Evolutionary conservation across 179 eudicot species (phyloP), one percentile per base, ranked within the genome.

Genomic region (Kewa caespitosa): DNA sequence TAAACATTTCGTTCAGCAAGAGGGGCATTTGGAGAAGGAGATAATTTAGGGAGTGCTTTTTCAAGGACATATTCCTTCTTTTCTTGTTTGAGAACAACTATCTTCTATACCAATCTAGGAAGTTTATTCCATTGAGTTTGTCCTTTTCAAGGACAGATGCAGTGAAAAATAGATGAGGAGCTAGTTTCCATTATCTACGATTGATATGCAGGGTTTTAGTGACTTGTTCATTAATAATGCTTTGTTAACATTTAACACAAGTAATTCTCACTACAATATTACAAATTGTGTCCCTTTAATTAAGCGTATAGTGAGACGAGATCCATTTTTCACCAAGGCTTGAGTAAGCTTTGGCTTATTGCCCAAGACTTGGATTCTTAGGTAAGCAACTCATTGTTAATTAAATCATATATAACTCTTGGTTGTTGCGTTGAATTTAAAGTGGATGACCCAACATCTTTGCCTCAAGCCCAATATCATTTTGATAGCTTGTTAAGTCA

Each of bases 51-150:
- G 20, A 46, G 8, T 17, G 54, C 13, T 7, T 7, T 46, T 46
- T 46, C 20, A 46, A 7, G 20, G 4, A 46, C 54, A 46, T 23
- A 46, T 46, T n/a, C 30, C 62, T 57, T 57, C 32, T 28, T 57
- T 28, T 57, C 62, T n/a, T 57, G 62, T 20, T 28, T 57, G 30
- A 57, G 62, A n/a, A 57, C 62, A 57, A 57, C 27, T 57, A 11
- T 57, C 62, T 57, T 57, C 62, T 57, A 13, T 57, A 57, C 62
- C n/a, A n/a, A n/a, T n/a, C n/a, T n/a, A n/a, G n/a, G n/a, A n/a
- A n/a, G n/a, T n/a, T n/a, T n/a, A n/a, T n/a, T n/a, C n/a, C n/a
- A n/a, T n/a, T n/a, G n/a, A n/a, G n/a, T n/a, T n/a, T n/a, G n/a
- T n/a, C n/a, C n/a, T n/a, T n/a, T n/a, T n/a, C n/a, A n/a, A n/a